Evolutionary conservation across 2,329 filamentous ascomycete genomes (phyloP).

Genomic region (Fusarium lyarnte): DNA sequence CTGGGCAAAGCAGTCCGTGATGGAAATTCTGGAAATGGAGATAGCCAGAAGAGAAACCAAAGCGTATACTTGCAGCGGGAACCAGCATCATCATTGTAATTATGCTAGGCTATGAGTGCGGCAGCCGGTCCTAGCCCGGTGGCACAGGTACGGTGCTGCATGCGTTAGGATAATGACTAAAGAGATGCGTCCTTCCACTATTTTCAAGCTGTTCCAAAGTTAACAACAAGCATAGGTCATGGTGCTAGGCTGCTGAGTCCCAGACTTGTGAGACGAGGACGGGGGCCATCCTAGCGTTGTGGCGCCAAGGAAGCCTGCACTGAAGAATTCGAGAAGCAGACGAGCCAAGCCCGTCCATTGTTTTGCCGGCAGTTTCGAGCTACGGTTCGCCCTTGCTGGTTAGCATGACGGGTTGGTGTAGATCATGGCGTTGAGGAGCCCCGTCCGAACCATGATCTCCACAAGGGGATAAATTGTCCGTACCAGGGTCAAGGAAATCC

Average conservation of each 20-base stretch:
- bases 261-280: constrained; percentile 18
- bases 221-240: constrained; percentile 7
- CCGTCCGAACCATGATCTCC: constrained; percentile 47
- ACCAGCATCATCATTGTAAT: constrained; percentile 40
- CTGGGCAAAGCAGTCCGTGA: constrained; percentile 13
- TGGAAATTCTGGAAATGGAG: constrained; percentile 12
- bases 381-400: constrained; percentile 39
- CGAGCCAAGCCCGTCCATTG: constrained; percentile 24
- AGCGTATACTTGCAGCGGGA: constrained; percentile 38
- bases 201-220: constrained; percentile 17
- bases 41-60: constrained; percentile 16
- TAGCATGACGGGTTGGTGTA: constrained; percentile 42
- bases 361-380: constrained; percentile 43
- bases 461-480: constrained; percentile 45
- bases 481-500: constrained; percentile 34
- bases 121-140: constrained; percentile 29
- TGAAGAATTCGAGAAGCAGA: constrained; percentile 34
- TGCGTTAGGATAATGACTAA: constrained; percentile 33
- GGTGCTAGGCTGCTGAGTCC: constrained; percentile 8
- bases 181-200: constrained; percentile 16
- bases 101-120: constrained; percentile 23
- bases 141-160: constrained; percentile 38
- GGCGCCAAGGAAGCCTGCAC: constrained; percentile 30
- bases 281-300: constrained; percentile 29
- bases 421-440: constrained; percentile 45